phyloP scores from a whole-genome alignment of 495 filamentous ascomycete species.

The Paragyromitra xinjiangensis region DNA sequence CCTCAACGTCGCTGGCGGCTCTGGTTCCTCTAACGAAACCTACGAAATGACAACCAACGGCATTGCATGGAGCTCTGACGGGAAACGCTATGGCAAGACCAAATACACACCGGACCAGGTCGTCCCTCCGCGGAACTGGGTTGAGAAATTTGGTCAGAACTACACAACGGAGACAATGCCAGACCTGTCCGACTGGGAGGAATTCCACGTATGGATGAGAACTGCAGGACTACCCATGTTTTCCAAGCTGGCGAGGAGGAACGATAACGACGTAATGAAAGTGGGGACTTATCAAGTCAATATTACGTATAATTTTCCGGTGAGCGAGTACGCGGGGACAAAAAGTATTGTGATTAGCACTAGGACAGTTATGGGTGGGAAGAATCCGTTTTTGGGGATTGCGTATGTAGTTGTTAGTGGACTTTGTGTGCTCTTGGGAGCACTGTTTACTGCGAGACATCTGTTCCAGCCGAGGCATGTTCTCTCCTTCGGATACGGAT shows the following conservation, averaged over 20 bases:
- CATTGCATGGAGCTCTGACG: constrained; percentile 87
- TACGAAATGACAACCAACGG: constrained; percentile 79
- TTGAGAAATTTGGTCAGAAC: constrained; percentile 65
- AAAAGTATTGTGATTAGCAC: constrained; percentile 94
- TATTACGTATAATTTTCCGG: constrained; percentile 73
- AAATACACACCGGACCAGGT: constrained; percentile 72
- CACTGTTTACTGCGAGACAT: constrained; percentile 87
- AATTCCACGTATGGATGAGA: constrained; percentile 98
- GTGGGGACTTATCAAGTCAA: constrained; percentile 76
- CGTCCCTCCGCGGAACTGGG: constrained; percentile 88
- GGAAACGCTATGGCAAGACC: constrained; percentile 75
- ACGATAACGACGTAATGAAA: constrained; percentile 74
- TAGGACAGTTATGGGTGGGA: constrained; percentile 91
- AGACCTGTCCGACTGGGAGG: constrained; percentile 74
- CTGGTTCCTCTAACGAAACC: constrained; percentile 56
- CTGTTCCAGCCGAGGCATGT: constrained; percentile 80
- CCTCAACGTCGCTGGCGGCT: constrained; percentile 60
- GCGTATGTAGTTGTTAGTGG: constrained; percentile 94
- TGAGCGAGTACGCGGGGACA: constrained; percentile 83
- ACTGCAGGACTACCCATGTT: constrained; percentile 95
- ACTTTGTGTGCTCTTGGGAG: constrained; percentile 86
- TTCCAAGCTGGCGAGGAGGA: constrained; percentile 85
- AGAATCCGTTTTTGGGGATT: constrained; percentile 95
- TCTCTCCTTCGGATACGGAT: neutral
- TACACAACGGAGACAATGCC: constrained; percentile 72